phyloP scores from a whole-genome alignment of 495 filamentous ascomycete species.

The Umbilicaria muhlenbergii region DNA sequence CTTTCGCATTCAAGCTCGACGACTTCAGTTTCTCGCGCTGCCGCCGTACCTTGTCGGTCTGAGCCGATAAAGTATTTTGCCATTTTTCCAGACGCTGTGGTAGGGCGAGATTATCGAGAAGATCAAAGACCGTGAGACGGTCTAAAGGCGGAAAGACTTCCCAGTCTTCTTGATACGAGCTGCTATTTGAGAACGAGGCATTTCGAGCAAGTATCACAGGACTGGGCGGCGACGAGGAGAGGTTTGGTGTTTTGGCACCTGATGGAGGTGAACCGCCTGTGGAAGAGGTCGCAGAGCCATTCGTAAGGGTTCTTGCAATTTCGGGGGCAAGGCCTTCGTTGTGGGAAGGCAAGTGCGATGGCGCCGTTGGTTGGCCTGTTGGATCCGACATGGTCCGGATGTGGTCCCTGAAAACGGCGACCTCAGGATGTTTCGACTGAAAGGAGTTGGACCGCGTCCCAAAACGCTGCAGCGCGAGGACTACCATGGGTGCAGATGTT shows the following conservation, averaged over 20 bases:
- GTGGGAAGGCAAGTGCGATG: constrained; percentile 14
- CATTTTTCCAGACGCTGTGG: constrained; percentile 78
- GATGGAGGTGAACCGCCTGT: constrained; percentile 5
- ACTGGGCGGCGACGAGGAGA: constrained; percentile 30
- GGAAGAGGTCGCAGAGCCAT: constrained; percentile 14
- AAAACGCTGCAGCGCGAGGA: background rate
- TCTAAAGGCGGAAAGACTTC: constrained; percentile 80
- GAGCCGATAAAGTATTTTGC: constrained; percentile 60
- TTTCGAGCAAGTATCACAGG: constrained; percentile 42
- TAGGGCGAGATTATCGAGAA: constrained; percentile 86
- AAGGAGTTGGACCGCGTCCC: background rate
- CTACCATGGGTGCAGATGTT: background rate
- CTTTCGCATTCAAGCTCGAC: constrained; percentile 38
- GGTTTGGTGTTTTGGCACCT: constrained; percentile 10
- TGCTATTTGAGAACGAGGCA: constrained; percentile 60
- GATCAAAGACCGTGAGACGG: constrained; percentile 76
- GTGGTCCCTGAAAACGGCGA: constrained; percentile 8
- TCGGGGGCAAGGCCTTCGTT: constrained; percentile 9
- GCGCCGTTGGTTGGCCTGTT: constrained; percentile 10
- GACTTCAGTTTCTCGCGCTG: constrained; percentile 62
- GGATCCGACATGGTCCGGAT: constrained; percentile 15
- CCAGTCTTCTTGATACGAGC: constrained; percentile 77
- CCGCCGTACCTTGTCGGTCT: constrained; percentile 69
- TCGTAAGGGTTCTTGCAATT: constrained; percentile 10
- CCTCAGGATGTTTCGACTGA: constrained; percentile 8